Conservation (phyloP, 2,329 filamentous ascomycete species). For the Colletotrichum sansevieriae region DNA sequence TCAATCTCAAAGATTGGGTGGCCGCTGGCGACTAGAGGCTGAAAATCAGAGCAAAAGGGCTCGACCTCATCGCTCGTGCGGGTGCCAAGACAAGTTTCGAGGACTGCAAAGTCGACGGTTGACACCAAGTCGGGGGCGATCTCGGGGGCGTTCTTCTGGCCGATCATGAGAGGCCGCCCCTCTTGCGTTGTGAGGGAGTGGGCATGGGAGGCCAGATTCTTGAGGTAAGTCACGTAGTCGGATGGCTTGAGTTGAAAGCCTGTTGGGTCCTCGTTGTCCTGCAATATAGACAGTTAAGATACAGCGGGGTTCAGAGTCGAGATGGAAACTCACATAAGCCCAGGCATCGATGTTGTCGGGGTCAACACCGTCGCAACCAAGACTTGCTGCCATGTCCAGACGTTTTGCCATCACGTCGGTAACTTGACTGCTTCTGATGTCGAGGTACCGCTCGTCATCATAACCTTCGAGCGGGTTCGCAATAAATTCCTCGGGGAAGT, state of each 20-base stretch:
- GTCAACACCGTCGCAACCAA: conserved; percentile 52
- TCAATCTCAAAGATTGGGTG: conserved; percentile 53
- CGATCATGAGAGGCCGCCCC: conserved; percentile 46
- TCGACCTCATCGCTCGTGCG: conserved; percentile 44
- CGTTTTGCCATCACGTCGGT: conserved; percentile 46
- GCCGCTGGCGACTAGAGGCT: conserved; percentile 46
- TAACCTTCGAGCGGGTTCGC: conserved; percentile 46
- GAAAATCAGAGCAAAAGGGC: conserved; percentile 49
- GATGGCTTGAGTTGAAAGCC: conserved; percentile 48
- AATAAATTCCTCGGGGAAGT: conserved; percentile 45
- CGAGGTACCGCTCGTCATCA: conserved; percentile 49
- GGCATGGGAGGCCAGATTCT: conserved; percentile 47
- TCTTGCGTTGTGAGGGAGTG: conserved; percentile 47
- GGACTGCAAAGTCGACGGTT: conserved; percentile 51
- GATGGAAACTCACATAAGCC: conserved; percentile 36
- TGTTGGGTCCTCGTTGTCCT: conserved; percentile 46
- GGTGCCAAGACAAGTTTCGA: conserved; percentile 51
- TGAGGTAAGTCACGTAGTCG: conserved; percentile 50
- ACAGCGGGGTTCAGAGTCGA: conserved; percentile 4
- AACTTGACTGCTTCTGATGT: conserved; percentile 46
- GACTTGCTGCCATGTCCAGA: conserved; percentile 45
- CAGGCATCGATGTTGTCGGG: conserved; percentile 53
- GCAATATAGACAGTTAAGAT: conserved; percentile 5
- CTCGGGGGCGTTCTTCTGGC: conserved; percentile 52
- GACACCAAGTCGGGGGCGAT: conserved; percentile 46